phyloP scores from a whole-genome alignment of 2,329 filamentous ascomycete genomes.

The Phaeoacremonium minimum region DNA sequence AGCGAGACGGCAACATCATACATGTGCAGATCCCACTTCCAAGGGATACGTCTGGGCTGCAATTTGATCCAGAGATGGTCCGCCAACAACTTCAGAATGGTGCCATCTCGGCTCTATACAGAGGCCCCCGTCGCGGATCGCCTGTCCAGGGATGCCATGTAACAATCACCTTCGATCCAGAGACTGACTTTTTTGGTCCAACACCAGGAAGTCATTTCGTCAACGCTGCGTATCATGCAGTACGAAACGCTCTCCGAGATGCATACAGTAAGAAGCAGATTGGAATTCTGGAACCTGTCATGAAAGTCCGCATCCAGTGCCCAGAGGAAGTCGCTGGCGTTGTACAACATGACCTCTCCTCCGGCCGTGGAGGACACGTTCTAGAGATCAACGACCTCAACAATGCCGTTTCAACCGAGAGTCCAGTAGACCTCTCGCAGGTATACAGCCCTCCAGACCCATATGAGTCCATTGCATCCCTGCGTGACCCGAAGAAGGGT shows the following conservation, averaged over 20 bases:
- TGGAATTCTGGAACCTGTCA: slow-evolving; percentile 85
- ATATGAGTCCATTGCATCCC: slow-evolving; percentile 59
- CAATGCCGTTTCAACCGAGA: slow-evolving; percentile 19
- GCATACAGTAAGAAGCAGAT: slow-evolving; percentile 52
- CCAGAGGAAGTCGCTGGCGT: slow-evolving; percentile 76
- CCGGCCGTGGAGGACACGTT: slow-evolving; percentile 70
- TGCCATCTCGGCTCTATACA: slow-evolving; percentile 74
- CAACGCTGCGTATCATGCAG: slow-evolving; percentile 56
- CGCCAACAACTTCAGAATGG: slow-evolving; percentile 69
- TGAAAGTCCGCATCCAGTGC: slow-evolving; percentile 82
- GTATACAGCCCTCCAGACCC: slow-evolving; percentile 90
- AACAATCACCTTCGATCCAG: slow-evolving; percentile 63
- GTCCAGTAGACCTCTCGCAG: slow-evolving; percentile 61
- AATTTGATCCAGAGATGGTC: slow-evolving; percentile 45
- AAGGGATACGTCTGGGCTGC: slow-evolving; percentile 42
- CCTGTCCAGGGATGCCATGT: slow-evolving; percentile 76
- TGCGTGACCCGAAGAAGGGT: slow-evolving; percentile 41
- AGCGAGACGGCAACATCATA: slow-evolving; percentile 68
- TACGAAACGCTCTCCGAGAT: slow-evolving; percentile 63
- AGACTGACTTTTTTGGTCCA: slow-evolving; percentile 59
- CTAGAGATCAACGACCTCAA: slow-evolving; percentile 60
- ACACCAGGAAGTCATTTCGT: slow-evolving; percentile 67
- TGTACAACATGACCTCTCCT: slow-evolving; percentile 77
- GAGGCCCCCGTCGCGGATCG: slow-evolving; percentile 76
- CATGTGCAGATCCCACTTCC: slow-evolving; percentile 50